Base-by-base conservation (phyloP, 495 filamentous ascomycete species). In the Astrocystis sublimbata region DNA sequence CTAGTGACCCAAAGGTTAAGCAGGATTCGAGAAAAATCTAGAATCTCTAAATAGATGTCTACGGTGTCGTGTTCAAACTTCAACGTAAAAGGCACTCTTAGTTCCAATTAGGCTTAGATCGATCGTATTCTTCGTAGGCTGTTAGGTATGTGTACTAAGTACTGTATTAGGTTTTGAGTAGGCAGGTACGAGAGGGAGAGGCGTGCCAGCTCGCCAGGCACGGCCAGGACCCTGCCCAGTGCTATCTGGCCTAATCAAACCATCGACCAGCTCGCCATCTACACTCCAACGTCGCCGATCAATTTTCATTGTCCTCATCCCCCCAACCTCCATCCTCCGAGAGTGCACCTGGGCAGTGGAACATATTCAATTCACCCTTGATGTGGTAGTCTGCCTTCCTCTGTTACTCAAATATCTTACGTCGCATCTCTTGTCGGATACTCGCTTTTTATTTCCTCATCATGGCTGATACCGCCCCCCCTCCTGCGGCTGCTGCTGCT, bases 381-480 rank as follows among this genome's bases (percentile, higher is more conserved):
- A 47, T 53, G 62, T 60, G 50, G 38, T 40, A 49, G 52, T 62
- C 40, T 13, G 52, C 38, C 52, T 40, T 56, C 33, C 17, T 24
- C 51, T 2, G 30, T 60, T 30, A 33, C n/a, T n/a, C n/a, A 33
- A 31, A 51, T 12, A 52, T 43, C 51, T 19, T 33, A 45, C 31
- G 38, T 45, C 52, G 45, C 42, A 56, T 3, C 38, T 13, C 13
- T 38, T 17, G 31, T 40, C 53, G 35, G 40, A 26, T 62, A 59
- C 35, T 41, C 19, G 43, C 24, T 38, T 47, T 46, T 24, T 43
- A 46, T 62, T 38, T 24, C 58, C 58, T 62, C 47, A 54, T 43
- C 56, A 82, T 84, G 76, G 72, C 78, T 59, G 75, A 79, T 7
- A 61, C 62, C 49, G 71, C 58, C 49, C 8, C 64, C 28, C n/a